phyloP scores from a whole-genome alignment of 2,329 filamentous ascomycete genomes.

The Fusarium secorum region DNA sequence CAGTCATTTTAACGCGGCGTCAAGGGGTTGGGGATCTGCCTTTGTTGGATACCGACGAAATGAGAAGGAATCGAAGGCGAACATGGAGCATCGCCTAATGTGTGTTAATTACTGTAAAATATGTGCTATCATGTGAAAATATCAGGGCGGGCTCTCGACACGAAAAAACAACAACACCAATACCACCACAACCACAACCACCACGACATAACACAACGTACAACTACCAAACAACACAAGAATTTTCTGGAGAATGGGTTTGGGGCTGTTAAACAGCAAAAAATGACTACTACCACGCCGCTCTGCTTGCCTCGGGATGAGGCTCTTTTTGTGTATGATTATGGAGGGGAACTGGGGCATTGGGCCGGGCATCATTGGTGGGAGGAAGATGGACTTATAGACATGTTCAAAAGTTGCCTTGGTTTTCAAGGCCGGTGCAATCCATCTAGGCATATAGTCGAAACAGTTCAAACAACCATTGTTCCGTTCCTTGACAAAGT shows the following conservation, averaged over 20 bases:
- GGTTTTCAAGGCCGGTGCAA: conserved; percentile 20
- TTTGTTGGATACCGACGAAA: conserved; percentile 37
- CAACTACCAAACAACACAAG: conserved; percentile 15
- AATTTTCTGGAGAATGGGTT: conserved; percentile 34
- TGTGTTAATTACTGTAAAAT: conserved; percentile 48
- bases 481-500: neutral
- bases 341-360: conserved; percentile 23
- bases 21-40: conserved; percentile 32
- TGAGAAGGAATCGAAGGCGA: conserved; percentile 15
- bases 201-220: conserved; percentile 7
- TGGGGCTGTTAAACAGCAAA: conserved; percentile 38
- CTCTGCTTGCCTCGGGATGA: conserved; percentile 44
- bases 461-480: neutral
- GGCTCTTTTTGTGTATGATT: conserved; percentile 45
- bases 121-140: conserved; percentile 43
- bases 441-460: conserved; percentile 12
- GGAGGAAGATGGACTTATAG: conserved; percentile 32
- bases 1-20: conserved; percentile 34
- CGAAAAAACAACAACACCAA: conserved; percentile 30
- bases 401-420: conserved; percentile 32
- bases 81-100: conserved; percentile 25
- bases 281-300: conserved; percentile 43
- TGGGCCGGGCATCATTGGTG: conserved; percentile 19
- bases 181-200: neutral
- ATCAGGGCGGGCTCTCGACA: conserved; percentile 37